Evolutionary conservation across 148 eudicot species (phyloP).

Genomic region (Rhododendron williamsianum): DNA sequence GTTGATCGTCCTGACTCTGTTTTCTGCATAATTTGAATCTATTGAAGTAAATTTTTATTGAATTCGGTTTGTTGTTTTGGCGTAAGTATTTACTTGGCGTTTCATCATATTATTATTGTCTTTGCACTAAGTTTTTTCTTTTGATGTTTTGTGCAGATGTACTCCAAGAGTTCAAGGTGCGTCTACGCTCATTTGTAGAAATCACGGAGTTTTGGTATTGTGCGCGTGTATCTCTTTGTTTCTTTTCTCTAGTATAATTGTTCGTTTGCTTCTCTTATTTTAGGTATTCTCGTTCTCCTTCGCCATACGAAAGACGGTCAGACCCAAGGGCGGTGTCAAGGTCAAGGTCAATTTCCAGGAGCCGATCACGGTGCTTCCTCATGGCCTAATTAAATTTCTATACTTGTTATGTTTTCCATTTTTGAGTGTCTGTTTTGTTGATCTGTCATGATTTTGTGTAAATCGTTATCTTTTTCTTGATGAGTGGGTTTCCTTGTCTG

Average conservation of each 20-base stretch:
- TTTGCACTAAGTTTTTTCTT: not conserved
- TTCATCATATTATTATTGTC: not conserved
- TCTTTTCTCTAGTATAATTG: not conserved
- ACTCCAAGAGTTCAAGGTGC: slow-evolving; percentile 64
- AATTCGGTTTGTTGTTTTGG: not conserved
- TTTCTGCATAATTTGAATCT: not conserved
- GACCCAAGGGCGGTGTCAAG: slow-evolving; percentile 44
- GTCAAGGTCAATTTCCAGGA: slow-evolving; percentile 57
- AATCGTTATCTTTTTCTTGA: not conserved
- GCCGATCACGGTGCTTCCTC: slow-evolving; percentile 55
- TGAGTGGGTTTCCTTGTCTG: not conserved
- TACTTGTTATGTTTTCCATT: not conserved
- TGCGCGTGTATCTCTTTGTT: not conserved
- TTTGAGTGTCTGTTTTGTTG: not conserved
- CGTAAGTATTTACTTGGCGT: not conserved
- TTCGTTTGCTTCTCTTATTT: not conserved
- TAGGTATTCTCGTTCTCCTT: slow-evolving; percentile 63
- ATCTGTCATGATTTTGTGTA: not conserved
- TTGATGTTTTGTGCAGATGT: slow-evolving; percentile 44
- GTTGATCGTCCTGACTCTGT: not conserved
- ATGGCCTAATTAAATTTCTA: not conserved
- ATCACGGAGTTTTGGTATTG: not conserved
- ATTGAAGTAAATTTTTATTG: not conserved
- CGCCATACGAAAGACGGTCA: slow-evolving; percentile 43
- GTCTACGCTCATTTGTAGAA: not conserved